Evolutionary conservation across 1,284 basidiomycete species (phyloP).

Genomic region (Pseudozyma thailandica): DNA sequence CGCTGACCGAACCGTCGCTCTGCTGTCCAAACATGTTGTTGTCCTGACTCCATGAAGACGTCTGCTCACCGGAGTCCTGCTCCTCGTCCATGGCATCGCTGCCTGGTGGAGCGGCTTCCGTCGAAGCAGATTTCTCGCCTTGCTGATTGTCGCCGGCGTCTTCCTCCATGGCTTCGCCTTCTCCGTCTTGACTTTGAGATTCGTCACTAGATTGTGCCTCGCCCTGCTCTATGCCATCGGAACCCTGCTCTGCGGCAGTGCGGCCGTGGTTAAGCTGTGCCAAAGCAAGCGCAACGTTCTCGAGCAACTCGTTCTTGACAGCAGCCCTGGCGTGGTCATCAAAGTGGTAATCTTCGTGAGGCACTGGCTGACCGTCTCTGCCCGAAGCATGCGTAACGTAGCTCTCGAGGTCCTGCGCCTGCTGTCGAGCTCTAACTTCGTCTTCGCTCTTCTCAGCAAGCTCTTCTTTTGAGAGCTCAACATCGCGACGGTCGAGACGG

Average conservation of each 20-base stretch:
- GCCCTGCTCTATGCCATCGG: not conserved
- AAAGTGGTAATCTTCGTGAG: constrained; percentile 60
- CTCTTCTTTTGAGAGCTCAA: constrained; percentile 38
- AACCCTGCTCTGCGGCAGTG: constrained; percentile 10
- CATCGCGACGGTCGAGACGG: constrained; percentile 66
- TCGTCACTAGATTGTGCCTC: constrained; percentile 1
- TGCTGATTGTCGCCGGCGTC: constrained; percentile 14
- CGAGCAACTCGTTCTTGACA: constrained; percentile 61
- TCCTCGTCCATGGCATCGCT: constrained; percentile 34
- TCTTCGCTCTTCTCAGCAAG: constrained; percentile 24
- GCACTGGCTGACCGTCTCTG: constrained; percentile 61
- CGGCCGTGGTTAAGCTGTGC: constrained; percentile 42
- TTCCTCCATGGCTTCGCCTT: constrained; percentile 38
- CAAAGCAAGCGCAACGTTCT: constrained; percentile 64
- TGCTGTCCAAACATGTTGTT: constrained; percentile 35
- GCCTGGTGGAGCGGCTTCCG: not conserved
- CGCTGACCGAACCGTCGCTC: constrained; percentile 40
- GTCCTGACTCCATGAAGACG: constrained; percentile 29
- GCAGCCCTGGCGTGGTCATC: constrained; percentile 43
- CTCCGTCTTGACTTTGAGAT: not conserved
- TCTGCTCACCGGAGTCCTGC: constrained; percentile 12
- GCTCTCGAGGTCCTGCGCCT: constrained; percentile 39
- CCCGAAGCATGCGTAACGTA: constrained; percentile 59
- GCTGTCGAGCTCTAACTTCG: constrained; percentile 19
- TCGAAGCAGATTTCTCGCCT: not conserved